phyloP scores from a whole-genome alignment of 106 monocot species.

The Gastrodia elata region DNA sequence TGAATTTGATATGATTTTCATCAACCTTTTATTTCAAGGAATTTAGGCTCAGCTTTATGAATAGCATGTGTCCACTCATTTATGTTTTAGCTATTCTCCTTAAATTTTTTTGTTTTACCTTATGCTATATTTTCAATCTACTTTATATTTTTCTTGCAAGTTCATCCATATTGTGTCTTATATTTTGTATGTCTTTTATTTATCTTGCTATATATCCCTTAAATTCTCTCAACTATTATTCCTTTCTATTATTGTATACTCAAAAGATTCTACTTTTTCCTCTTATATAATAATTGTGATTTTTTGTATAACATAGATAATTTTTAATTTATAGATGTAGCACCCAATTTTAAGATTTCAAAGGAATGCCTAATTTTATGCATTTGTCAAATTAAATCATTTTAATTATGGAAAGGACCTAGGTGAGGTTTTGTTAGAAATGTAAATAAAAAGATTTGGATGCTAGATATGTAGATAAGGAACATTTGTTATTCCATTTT shows the following conservation, averaged over 20 bases:
- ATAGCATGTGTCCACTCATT: neutral
- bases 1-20: neutral
- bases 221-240: neutral
- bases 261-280: neutral
- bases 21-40: neutral
- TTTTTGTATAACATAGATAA: too few relatives aligned
- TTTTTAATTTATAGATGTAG: too few relatives aligned
- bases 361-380: too few relatives aligned
- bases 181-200: neutral
- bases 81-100: neutral
- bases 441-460: too few relatives aligned
- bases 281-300: neutral
- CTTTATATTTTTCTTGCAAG: neutral
- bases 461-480: too few relatives aligned
- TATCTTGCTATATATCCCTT: neutral
- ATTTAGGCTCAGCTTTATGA: neutral
- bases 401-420: too few relatives aligned
- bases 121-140: neutral
- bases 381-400: too few relatives aligned
- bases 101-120: neutral
- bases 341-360: too few relatives aligned
- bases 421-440: too few relatives aligned
- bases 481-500: neutral
- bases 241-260: neutral
- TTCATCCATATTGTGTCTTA: neutral